Conservation (phyloP, 1,284 basidiomycete genomes). For the Fomitopsis pinicola region DNA sequence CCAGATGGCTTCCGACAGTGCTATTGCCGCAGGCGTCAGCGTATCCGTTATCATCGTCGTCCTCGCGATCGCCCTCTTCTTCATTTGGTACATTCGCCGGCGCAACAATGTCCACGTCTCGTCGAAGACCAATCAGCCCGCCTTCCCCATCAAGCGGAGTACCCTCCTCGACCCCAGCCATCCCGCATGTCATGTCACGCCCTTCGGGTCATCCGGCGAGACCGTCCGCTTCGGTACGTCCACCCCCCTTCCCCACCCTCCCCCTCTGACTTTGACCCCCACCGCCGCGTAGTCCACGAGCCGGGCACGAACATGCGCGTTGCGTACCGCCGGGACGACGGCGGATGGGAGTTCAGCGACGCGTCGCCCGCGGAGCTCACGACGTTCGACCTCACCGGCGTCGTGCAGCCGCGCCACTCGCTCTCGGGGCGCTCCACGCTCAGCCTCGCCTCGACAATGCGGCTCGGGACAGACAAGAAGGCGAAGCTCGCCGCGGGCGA, state of each 20-base stretch:
- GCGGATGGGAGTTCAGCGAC: constrained; percentile 28
- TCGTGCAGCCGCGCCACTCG: constrained; percentile 9
- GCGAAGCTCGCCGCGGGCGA: constrained; percentile 20
- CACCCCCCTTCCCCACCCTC: not conserved
- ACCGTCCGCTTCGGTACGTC: constrained; percentile 7
- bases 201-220: constrained; percentile 9
- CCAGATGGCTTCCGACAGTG: constrained; percentile 1
- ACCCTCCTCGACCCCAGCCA: constrained; percentile 7
- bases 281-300: constrained; percentile 18
- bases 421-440: constrained; percentile 10
- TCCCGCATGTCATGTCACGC: constrained; percentile 10
- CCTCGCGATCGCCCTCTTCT: not conserved
- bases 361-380: constrained; percentile 5
- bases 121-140: not conserved
- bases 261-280: not conserved
- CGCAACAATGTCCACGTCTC: not conserved
- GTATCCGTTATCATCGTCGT: not conserved
- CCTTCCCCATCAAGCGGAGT: not conserved
- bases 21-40: constrained; percentile 1
- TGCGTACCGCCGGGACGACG: constrained; percentile 26
- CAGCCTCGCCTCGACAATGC: constrained; percentile 9
- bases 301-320: constrained; percentile 31
- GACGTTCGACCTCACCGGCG: constrained; percentile 10
- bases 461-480: constrained; percentile 12
- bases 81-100: constrained; percentile 5